Percentiles rank a stretch among this genome's conserved stretches.
These are phyloP conservation scores for Juglanconis juglandina DNA, from an alignment of 2,329 filamentous ascomycete species.

Conservation along the genomic window DNA sequence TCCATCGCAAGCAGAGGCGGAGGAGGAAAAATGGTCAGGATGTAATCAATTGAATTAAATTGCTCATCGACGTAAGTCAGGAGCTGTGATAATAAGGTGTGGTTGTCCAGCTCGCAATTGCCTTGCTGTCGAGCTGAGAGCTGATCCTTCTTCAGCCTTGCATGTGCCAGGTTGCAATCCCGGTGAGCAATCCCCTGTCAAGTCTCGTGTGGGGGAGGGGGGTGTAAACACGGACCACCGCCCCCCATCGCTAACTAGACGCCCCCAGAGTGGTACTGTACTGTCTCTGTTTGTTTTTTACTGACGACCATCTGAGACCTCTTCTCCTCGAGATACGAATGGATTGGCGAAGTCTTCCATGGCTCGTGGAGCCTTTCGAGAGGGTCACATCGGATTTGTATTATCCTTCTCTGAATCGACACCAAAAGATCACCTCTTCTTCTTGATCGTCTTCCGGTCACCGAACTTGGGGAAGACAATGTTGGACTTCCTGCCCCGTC, in stretches of 20 bases:
- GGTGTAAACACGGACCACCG: no score
- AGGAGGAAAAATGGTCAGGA: not conserved
- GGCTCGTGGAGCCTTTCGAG: not conserved
- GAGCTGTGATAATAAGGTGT: not conserved
- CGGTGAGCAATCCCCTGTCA: not conserved
- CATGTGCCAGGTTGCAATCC: slow-evolving; percentile 1
- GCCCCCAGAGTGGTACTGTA: no score
- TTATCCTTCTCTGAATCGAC: no score
- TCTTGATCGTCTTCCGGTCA: slow-evolving; percentile 46
- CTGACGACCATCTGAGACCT: not conserved
- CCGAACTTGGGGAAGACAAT: slow-evolving; percentile 61
- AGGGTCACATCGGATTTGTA: not conserved
- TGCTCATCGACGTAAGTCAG: not conserved
- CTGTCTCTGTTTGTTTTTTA: not conserved
- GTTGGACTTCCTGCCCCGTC: slow-evolving; percentile 50
- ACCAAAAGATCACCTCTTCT: slow-evolving; percentile 28
- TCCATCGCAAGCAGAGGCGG: slow-evolving; percentile 13
- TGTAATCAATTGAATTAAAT: not conserved
- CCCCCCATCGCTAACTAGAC: not conserved
- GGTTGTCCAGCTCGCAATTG: not conserved
- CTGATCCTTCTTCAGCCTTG: slow-evolving; percentile 17
- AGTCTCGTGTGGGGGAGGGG: not conserved
- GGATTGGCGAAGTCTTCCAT: not conserved
- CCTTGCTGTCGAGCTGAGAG: not conserved
- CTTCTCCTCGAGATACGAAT: not conserved